Evolutionary conservation across 192 early-diverging fungal genomes (phyloP), one percentile per base, ranked within the genome.

Genomic region (Coemansia sp.): DNA sequence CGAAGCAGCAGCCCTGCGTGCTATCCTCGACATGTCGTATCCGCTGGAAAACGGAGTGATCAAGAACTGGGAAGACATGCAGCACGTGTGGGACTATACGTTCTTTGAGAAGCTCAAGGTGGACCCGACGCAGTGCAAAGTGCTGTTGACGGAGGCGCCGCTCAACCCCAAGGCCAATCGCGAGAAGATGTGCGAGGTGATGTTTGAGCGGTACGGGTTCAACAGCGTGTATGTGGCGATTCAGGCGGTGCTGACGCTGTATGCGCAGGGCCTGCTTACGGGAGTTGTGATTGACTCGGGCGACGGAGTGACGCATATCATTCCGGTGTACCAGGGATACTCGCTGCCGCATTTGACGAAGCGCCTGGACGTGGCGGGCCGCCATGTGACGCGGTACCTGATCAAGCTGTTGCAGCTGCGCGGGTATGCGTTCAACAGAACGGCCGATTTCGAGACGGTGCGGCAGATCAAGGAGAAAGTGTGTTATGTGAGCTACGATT

Each of bases 391-490:
- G 62, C 88, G 94, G 61, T 91, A 96, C 86, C 85, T 95, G 53
- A 90, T 90, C 90, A 92, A 88, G 67, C 88, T 95, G 76, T 89
- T 97, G 67, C 92, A 89, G 69, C 91, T 96, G 82, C 92, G 94
- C 71, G 96, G 97, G 78, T 92, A 97, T 89, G 83, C 92, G 37
- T 94, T 96, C 89, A 89, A 87, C 61, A 95, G 92, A 83, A 90
- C 94, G 23, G 92, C 95, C 61, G 95, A 96, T 82, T 88, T 90
- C 75, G 95, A 96, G 91, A 95, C 96, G 68, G 94, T 97, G 67
- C 93, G 95, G 83, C 93, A 98, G 75, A 97, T 98, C 85, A 98
- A 98, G 89, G 97, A 98, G 84, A 97, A 96, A 89, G 88, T 96
- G 68, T 93, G 94, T 86, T 97, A 98, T 75, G 94, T 96, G 72